A percentile compares a stretch with the other conserved stretches of the same genome.
Evolutionary conservation across 1,284 basidiomycete species (phyloP).

Genomic region (Cutaneotrichosporon cutaneum): DNA sequence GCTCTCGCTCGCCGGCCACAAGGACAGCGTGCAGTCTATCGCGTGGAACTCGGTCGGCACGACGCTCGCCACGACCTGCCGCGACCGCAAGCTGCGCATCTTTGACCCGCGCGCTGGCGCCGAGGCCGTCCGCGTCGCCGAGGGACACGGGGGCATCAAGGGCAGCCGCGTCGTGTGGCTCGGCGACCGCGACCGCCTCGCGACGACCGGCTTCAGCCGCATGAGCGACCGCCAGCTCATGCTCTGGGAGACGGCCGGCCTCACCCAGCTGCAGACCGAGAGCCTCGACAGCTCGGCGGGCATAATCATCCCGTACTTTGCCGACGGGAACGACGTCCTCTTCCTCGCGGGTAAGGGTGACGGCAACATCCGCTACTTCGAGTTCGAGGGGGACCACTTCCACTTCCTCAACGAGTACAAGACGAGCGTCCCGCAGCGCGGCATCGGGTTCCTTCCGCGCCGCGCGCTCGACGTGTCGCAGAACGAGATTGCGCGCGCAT

Average conservation of each 20-base stretch:
- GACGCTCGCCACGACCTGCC: constrained; percentile 68
- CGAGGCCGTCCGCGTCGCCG: constrained; percentile 74
- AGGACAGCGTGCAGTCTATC: constrained; percentile 83
- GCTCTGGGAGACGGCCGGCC: constrained; percentile 76
- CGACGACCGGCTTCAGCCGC: constrained; percentile 91
- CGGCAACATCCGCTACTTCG: constrained; percentile 93
- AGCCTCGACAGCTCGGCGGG: constrained; percentile 84
- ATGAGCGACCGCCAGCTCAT: constrained; percentile 89
- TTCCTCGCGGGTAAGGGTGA: constrained; percentile 82
- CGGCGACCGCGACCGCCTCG: constrained; percentile 81
- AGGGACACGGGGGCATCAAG: constrained; percentile 92
- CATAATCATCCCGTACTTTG: constrained; percentile 96
- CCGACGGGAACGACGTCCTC: constrained; percentile 82
- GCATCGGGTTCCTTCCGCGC: constrained; percentile 92
- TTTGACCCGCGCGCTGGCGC: constrained; percentile 83
- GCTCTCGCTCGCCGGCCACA: constrained; percentile 70
- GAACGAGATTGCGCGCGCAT: constrained; percentile 93
- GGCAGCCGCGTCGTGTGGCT: constrained; percentile 87
- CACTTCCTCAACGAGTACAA: constrained; percentile 82
- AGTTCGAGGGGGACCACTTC: constrained; percentile 84
- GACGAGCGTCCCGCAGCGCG: constrained; percentile 79
- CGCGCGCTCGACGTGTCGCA: constrained; percentile 82
- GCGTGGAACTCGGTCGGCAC: constrained; percentile 82
- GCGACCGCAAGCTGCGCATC: constrained; percentile 87
- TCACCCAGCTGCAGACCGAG: constrained; percentile 72